Evolutionary conservation across 2,329 filamentous ascomycete species (phyloP), one percentile per base, ranked within the genome.

Genomic region (Trichoderma cornu-damae): DNA sequence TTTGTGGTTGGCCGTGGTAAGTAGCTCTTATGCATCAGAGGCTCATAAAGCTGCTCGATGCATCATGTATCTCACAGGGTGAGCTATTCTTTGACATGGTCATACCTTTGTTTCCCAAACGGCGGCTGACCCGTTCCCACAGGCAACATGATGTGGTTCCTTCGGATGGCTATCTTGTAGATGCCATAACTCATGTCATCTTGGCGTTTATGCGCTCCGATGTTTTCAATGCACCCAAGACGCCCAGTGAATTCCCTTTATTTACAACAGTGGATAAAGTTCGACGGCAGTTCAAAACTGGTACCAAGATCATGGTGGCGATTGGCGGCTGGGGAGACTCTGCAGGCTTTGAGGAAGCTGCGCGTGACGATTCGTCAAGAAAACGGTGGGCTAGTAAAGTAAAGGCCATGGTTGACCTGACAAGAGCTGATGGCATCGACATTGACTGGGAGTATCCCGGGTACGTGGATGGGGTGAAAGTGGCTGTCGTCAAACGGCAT

Each of bases 271-370:
- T 85, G 2, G 65, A 68, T 3, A 67, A 74, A 11, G 74, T 78
- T 12, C 79, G 83, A 4, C 58, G 66, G 16, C 71, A 75, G 54
- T 83, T 86, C 59, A 70, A 70, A 6, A 59, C 70, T 0, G 75
- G 74, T 24, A 84, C 85, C 18, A 85, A 87, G 62, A 70, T 90
- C 20, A 79, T 87, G 73, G 77, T 90, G 35, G 86, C 88, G 18
- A 83, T 91, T 61, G 88, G 88, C 9, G 88, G 87, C 52, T 91
- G 88, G 87, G 87, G 86, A 0, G 85, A 89, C 59, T 84, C 80
- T 0, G 68, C 70, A 6, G 87, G 86, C 0, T 90, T 89, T 65
- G 77, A 79, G 0, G 68, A 68, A 8, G 86, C 79, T 0, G 82
- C 84, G 1, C 76, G 74, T 50, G 76, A 77, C 3, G 74, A 79